A percentile compares a stretch with the other conserved stretches of the same genome.
These are phyloP conservation scores for Fusarium sororula DNA, from an alignment of 2,329 filamentous ascomycete species.

Conservation along the genomic window DNA sequence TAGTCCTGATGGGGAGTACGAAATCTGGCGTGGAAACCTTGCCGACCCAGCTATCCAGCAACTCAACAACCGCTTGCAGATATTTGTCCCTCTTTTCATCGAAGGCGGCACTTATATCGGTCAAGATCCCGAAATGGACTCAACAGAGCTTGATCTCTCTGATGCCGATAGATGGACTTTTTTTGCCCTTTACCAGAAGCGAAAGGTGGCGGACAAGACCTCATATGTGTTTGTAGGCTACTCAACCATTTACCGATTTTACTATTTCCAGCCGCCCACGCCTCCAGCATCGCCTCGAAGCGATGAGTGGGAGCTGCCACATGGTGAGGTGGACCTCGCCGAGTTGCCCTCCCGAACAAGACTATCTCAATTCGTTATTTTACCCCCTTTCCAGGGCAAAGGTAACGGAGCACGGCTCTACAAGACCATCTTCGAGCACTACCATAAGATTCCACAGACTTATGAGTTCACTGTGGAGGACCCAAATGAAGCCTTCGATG, in stretches of 20 bases:
- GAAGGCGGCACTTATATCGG: slow-evolving; percentile 86
- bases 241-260: slow-evolving; percentile 89
- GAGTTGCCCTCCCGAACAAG: slow-evolving; percentile 80
- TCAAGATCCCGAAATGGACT: slow-evolving; percentile 54
- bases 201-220: slow-evolving; percentile 55
- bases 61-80: slow-evolving; percentile 82
- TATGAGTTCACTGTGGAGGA: slow-evolving; percentile 93
- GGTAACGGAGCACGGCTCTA: slow-evolving; percentile 86
- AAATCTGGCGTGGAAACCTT: slow-evolving; percentile 85
- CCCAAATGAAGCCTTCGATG: slow-evolving; percentile 86
- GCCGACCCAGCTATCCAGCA: slow-evolving; percentile 74
- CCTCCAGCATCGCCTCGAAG: slow-evolving; percentile 52
- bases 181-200: slow-evolving; percentile 84
- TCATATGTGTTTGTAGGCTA: slow-evolving; percentile 90
- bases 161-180: slow-evolving; percentile 88
- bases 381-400: slow-evolving; percentile 85
- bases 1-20: slow-evolving; percentile 71
- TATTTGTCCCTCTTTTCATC: slow-evolving; percentile 87
- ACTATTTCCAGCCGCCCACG: slow-evolving; percentile 64
- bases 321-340: slow-evolving; percentile 59
- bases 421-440: slow-evolving; percentile 76
- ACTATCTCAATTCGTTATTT: slow-evolving; percentile 91
- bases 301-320: slow-evolving; percentile 55
- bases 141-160: slow-evolving; percentile 73
- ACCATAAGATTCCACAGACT: slow-evolving; percentile 73